These are phyloP conservation scores for Venturia asperata DNA, from an alignment of 2,329 filamentous ascomycete species.

Conservation along the genomic window DNA sequence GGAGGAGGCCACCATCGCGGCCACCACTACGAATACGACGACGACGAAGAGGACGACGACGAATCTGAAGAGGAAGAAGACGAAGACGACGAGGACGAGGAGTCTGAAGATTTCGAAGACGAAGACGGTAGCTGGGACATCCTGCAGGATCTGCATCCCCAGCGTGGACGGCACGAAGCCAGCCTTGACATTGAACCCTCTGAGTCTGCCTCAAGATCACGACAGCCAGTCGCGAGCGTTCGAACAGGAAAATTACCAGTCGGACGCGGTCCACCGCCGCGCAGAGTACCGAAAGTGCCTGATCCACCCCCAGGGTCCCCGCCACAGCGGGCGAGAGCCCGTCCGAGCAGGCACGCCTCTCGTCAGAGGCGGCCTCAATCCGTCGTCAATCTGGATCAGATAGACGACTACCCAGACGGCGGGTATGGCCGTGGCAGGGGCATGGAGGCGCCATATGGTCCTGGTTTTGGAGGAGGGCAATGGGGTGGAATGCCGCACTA, in stretches of 20 bases:
- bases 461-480: conserved; percentile 25
- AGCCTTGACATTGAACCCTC: conserved; percentile 41
- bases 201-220: conserved; percentile 41
- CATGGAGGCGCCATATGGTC: conserved; percentile 30
- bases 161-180: conserved; percentile 28
- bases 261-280: conserved; percentile 13
- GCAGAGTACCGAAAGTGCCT: conserved; percentile 19
- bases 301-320: conserved; percentile 27
- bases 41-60: conserved; percentile 15
- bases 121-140: conserved; percentile 18
- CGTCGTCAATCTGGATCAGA: conserved; percentile 36
- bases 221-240: not conserved
- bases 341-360: conserved; percentile 25
- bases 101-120: conserved; percentile 17
- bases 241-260: conserved; percentile 13
- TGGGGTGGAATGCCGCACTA: conserved; percentile 33
- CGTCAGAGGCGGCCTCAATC: conserved; percentile 28
- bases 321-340: conserved; percentile 26
- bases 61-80: conserved; percentile 2
- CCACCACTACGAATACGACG: conserved; percentile 9
- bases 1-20: not conserved
- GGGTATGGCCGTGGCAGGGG: conserved; percentile 28
- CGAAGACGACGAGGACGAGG: conserved; percentile 14
- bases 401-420: conserved; percentile 40
- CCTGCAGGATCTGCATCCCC: conserved; percentile 15